A percentile compares a stretch with the other conserved stretches of the same genome.
Evolutionary conservation across 192 early-diverging fungal species (phyloP).

Genomic region (Entomortierella beljakovae): DNA sequence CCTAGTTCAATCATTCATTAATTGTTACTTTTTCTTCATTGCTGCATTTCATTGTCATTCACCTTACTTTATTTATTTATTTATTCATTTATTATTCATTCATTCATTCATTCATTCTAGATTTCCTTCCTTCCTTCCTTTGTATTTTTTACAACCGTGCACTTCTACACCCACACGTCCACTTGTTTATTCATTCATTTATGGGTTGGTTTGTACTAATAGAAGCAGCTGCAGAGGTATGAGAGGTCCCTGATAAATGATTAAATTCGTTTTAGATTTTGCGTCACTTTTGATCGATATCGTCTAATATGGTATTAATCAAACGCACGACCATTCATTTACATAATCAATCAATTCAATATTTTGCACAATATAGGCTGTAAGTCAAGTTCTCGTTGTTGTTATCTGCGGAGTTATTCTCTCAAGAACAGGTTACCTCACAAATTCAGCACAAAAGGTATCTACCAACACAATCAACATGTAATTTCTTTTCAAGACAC

Average conservation of each 20-base stretch:
- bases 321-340: slow-evolving; percentile 8
- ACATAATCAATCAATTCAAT: background rate
- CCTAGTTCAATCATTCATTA: background rate
- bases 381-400: slow-evolving; percentile 38
- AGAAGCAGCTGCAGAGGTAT: slow-evolving; percentile 40
- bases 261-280: too few species aligned
- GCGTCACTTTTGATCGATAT: background rate
- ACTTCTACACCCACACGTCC: background rate
- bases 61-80: background rate
- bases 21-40: background rate
- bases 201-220: slow-evolving; percentile 26
- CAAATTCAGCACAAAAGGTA: slow-evolving; percentile 47
- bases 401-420: slow-evolving; percentile 38
- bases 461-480: too few species aligned
- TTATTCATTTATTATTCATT: background rate
- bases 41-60: background rate
- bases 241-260: too few species aligned
- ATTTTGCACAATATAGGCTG: slow-evolving; percentile 20
- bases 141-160: background rate
- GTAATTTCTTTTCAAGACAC: background rate
- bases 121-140: slow-evolving; percentile 1
- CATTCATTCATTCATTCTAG: background rate
- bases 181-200: background rate
- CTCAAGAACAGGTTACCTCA: slow-evolving; percentile 41
- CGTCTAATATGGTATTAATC: background rate